phyloP scores from a whole-genome alignment of 148 eudicot species.

The Linanthus parryae region DNA sequence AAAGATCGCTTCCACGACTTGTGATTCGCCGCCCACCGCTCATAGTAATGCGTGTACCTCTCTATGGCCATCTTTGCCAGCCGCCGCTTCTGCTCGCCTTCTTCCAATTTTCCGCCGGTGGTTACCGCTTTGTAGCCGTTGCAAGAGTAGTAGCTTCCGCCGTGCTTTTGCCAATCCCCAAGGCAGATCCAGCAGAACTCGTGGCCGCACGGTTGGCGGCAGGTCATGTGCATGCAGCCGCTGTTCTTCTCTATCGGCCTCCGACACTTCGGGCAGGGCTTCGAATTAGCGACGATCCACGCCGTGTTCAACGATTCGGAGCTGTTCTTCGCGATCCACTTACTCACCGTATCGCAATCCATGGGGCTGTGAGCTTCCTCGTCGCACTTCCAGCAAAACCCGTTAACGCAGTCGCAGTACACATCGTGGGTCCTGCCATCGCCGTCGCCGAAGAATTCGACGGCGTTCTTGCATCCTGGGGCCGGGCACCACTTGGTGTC shows the following conservation, averaged over 20 bases:
- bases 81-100: conserved; percentile 43
- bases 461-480: neutral
- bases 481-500: conserved; percentile 7
- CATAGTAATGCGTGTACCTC: conserved; percentile 42
- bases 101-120: conserved; percentile 33
- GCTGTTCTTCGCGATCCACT: conserved; percentile 29
- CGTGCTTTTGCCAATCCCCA: conserved; percentile 38
- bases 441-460: too few species aligned
- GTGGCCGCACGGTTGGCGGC: conserved; percentile 62
- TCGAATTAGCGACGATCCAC: conserved; percentile 68
- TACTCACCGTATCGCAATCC: neutral
- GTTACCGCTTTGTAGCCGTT: conserved; percentile 24
- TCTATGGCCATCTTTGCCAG: conserved; percentile 37
- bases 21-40: conserved; percentile 39
- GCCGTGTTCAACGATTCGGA: conserved; percentile 64
- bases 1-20: conserved; percentile 49
- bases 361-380: conserved; percentile 4
- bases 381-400: conserved; percentile 7
- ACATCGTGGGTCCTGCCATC: neutral
- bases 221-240: conserved; percentile 73
- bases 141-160: conserved; percentile 22
- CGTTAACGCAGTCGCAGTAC: neutral
- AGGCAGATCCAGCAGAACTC: conserved; percentile 74
- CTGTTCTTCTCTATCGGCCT: conserved; percentile 69
- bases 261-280: conserved; percentile 75